These are phyloP conservation scores for Hymenochaete sp. DNA, from an alignment of 1,284 basidiomycete genomes.

Conservation along the genomic window DNA sequence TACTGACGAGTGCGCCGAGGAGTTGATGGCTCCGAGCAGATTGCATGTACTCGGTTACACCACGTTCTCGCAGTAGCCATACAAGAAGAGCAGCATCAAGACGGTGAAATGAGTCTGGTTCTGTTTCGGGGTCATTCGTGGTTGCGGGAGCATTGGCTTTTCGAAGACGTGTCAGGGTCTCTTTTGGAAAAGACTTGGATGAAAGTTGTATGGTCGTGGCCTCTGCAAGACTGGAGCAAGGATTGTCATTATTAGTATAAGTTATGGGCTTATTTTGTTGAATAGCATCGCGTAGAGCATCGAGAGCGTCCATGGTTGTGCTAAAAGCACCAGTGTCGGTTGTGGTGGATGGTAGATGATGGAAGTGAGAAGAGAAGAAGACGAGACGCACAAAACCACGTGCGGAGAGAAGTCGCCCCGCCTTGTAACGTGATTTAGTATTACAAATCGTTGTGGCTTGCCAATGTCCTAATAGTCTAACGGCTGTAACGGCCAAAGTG, in stretches of 20 bases:
- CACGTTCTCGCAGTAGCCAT: conserved; percentile 65
- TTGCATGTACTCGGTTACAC: conserved; percentile 80
- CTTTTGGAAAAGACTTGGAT: conserved; percentile 51
- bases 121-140: conserved; percentile 29
- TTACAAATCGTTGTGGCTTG: not conserved
- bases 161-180: conserved; percentile 64
- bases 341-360: not conserved
- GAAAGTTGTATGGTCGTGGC: conserved; percentile 64
- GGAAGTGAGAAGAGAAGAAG: not conserved
- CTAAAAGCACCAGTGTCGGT: conserved; percentile 10
- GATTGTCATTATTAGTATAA: conserved; percentile 38
- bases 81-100: conserved; percentile 76
- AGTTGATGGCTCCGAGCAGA: conserved; percentile 69
- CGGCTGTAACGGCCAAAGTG: conserved; percentile 71
- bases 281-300: conserved; percentile 49
- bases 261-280: conserved; percentile 41
- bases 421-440: not conserved
- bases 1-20: conserved; percentile 69
- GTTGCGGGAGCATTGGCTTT: conserved; percentile 39
- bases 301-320: conserved; percentile 37
- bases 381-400: not conserved
- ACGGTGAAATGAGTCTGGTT: conserved; percentile 60
- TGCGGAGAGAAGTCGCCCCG: not conserved
- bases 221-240: conserved; percentile 40
- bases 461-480: conserved; percentile 41